Evolutionary conservation across 176 grass and related monocot species (phyloP), one percentile per base, ranked within the genome.

Genomic region (Oropetium thomaeum): DNA sequence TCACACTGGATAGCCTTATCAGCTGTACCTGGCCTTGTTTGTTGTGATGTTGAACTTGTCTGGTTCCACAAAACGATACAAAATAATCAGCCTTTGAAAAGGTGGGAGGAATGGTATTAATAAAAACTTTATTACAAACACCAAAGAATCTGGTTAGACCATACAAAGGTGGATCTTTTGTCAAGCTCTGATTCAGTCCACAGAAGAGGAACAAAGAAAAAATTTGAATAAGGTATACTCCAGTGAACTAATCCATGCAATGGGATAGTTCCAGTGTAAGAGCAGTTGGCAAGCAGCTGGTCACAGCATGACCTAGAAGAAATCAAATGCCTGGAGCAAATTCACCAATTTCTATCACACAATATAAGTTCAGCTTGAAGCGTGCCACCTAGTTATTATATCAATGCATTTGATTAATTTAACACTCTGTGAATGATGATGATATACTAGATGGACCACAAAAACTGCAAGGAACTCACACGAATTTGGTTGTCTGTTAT

Each of bases 1-100:
- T 85, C 83, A 35, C 76, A 86, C 23, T 88, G 86, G 83, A 83
- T 83, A 69, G 25, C 79, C 68, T 90, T 82, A 74, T 90, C 83
- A 4, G 74, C 87, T 5, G 83, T 82, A 65, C 69, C 17, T 67
- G 74, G 87, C 32, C 57, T 81, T 67, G 74, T 75, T 13, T 52
- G 58, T 57, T 86, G 67, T 38, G 39, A 58, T 73, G 73, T 69
- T 37, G 45, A 10, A 58, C 43, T 59, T 63, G 54, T 19, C 78
- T 90, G 49, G 49, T 52, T 52, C 73, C 53, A 86, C 20, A 74
- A 82, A 90, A 73, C 69, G 31, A 38, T 63, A 7, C 26, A 71
- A 5, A 16, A 64, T 62, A 29, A 75, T 53, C 58, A 38, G 31
- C 8, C 22, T 70, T 49, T 39, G 27, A 30, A 26, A 45, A 63